These are phyloP conservation scores for Apiotrichum veenhuisii DNA, from an alignment of 1,284 basidiomycete genomes.

Conservation along the genomic window DNA sequence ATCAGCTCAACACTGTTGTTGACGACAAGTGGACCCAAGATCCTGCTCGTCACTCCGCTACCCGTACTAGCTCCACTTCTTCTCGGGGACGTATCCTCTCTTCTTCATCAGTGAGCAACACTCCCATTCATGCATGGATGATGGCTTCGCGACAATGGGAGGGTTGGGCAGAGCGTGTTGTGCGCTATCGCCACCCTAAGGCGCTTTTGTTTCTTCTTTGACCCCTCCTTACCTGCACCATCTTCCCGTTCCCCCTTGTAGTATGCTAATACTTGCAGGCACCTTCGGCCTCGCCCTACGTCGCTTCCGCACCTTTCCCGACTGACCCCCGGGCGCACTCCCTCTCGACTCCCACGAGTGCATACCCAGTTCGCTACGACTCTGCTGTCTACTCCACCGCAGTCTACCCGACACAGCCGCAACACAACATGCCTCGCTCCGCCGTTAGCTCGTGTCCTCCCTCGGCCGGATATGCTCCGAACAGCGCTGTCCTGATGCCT, in stretches of 20 bases:
- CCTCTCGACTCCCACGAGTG: slow-evolving; percentile 17
- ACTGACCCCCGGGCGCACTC: slow-evolving; percentile 34
- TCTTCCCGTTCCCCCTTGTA: background rate
- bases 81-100: slow-evolving; percentile 31
- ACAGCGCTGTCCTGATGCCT: slow-evolving; percentile 2
- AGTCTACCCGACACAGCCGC: slow-evolving; percentile 26
- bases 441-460: slow-evolving; percentile 11
- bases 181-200: background rate
- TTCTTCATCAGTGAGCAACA: slow-evolving; percentile 34
- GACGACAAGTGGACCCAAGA: slow-evolving; percentile 12
- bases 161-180: background rate
- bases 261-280: slow-evolving; percentile 22
- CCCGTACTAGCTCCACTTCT: slow-evolving; percentile 10
- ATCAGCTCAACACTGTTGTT: slow-evolving; percentile 18
- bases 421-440: slow-evolving; percentile 25
- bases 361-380: slow-evolving; percentile 33
- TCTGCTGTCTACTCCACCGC: slow-evolving; percentile 30
- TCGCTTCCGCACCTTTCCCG: slow-evolving; percentile 30
- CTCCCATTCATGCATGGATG: background rate
- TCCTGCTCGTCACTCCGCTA: slow-evolving; percentile 8
- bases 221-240: background rate
- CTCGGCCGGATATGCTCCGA: background rate
- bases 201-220: background rate
- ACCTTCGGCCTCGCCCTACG: slow-evolving; percentile 39
- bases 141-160: background rate